phyloP scores from a whole-genome alignment of 768 basidiomycete genomes.

The Strobilomyces dryophilus region DNA sequence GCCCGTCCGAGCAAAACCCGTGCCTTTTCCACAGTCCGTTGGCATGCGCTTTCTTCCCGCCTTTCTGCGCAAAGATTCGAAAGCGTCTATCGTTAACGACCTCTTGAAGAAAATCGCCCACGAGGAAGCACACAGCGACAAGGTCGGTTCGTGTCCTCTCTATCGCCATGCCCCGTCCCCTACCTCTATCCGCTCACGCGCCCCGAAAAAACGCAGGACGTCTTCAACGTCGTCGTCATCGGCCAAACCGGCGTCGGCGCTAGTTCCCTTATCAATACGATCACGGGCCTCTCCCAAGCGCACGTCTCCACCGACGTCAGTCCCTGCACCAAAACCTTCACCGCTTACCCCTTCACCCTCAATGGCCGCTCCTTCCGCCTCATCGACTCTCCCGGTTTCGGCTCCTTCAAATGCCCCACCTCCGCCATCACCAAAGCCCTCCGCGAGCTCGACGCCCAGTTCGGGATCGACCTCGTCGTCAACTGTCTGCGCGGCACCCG shows the following conservation, averaged over 20 bases:
- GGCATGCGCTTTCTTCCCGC: slow-evolving; percentile 26
- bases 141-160: slow-evolving; percentile 11
- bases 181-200: neutral
- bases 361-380: slow-evolving; percentile 28
- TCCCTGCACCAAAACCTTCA: slow-evolving; percentile 25
- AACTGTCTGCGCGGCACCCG: slow-evolving; percentile 27
- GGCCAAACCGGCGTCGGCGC: slow-evolving; percentile 33
- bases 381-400: slow-evolving; percentile 29
- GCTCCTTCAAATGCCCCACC: slow-evolving; percentile 25
- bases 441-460: slow-evolving; percentile 26
- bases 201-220: slow-evolving; percentile 14
- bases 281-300: slow-evolving; percentile 19
- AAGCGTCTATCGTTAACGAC: slow-evolving; percentile 19
- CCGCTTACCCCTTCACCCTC: slow-evolving; percentile 21
- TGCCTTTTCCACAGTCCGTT: slow-evolving; percentile 3
- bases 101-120: slow-evolving; percentile 20
- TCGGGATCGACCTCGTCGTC: slow-evolving; percentile 26
- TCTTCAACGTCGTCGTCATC: slow-evolving; percentile 30
- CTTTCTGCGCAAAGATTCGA: slow-evolving; percentile 27
- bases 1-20: neutral
- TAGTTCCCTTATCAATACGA: slow-evolving; percentile 40
- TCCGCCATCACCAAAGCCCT: slow-evolving; percentile 24
- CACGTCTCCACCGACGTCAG: slow-evolving; percentile 27
- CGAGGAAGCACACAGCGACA: slow-evolving; percentile 22
- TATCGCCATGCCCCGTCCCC: neutral